Percentiles rank a stretch among this genome's conserved stretches.
phyloP scores from a whole-genome alignment of 2,329 filamentous ascomycete genomes.

The Apiospora kogelbergensis region DNA sequence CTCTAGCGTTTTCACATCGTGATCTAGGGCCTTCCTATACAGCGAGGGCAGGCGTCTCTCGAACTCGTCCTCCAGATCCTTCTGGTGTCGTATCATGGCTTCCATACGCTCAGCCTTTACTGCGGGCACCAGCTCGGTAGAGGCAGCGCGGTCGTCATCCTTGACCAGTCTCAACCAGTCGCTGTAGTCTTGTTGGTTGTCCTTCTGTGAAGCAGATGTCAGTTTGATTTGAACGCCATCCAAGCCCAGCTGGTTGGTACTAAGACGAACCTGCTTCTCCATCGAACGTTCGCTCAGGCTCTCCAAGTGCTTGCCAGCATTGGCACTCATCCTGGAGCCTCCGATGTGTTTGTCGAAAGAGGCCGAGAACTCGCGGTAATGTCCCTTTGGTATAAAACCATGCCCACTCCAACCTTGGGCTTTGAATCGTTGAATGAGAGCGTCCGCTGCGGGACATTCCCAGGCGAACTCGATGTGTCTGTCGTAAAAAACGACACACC shows the following conservation, averaged over 20 bases:
- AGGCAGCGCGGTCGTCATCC: slow-evolving; percentile 40
- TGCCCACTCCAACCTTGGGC: slow-evolving; percentile 49
- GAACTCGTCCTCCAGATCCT: slow-evolving; percentile 50
- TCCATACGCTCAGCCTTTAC: slow-evolving; percentile 40
- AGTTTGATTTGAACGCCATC: not conserved
- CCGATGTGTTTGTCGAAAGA: slow-evolving; percentile 53
- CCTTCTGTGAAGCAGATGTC: slow-evolving; percentile 16
- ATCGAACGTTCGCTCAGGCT: slow-evolving; percentile 35
- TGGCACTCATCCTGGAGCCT: slow-evolving; percentile 41
- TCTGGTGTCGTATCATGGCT: slow-evolving; percentile 45
- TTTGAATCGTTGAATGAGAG: slow-evolving; percentile 45
- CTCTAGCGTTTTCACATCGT: slow-evolving; percentile 39
- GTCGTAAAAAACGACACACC: slow-evolving; percentile 54
- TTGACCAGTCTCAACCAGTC: slow-evolving; percentile 45
- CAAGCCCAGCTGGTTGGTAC: not conserved
- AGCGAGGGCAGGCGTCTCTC: slow-evolving; percentile 44
- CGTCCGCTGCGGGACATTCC: slow-evolving; percentile 50
- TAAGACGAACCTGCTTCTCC: slow-evolving; percentile 33
- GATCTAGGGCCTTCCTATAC: slow-evolving; percentile 43
- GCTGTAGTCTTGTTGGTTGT: slow-evolving; percentile 40
- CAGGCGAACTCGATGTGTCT: slow-evolving; percentile 47
- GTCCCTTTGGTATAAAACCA: slow-evolving; percentile 55
- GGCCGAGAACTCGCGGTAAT: slow-evolving; percentile 54
- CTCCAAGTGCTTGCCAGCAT: slow-evolving; percentile 41
- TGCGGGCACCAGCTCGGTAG: slow-evolving; percentile 37